Evolutionary conservation across 2,329 filamentous ascomycete species (phyloP).

Genomic region (Talaromyces amestolkiae): DNA sequence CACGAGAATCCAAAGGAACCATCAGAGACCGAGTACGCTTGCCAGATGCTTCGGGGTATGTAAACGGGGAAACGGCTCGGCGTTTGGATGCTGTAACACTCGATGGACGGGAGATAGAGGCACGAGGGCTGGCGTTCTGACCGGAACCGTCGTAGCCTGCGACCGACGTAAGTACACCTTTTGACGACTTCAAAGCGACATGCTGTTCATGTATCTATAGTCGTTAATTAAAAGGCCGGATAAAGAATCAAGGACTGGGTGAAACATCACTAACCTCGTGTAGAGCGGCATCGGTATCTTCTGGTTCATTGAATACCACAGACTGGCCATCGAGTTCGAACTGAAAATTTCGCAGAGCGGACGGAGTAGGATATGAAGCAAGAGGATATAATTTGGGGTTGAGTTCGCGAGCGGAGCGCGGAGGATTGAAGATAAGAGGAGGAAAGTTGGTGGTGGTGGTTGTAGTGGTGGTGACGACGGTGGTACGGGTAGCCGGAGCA

Average conservation of each 20-base stretch:
- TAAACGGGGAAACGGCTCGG: constrained; percentile 53
- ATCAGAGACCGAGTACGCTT: constrained; percentile 28
- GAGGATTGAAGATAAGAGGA: constrained; percentile 74
- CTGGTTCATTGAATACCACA: constrained; percentile 62
- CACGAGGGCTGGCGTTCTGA: constrained; percentile 27
- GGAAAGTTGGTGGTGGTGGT: constrained; percentile 81
- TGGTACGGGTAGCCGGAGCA: constrained; percentile 63
- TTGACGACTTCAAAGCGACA: constrained; percentile 45
- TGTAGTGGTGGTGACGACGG: constrained; percentile 82
- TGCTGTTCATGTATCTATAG: constrained; percentile 46
- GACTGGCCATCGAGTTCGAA: constrained; percentile 66
- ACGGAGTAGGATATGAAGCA: constrained; percentile 76
- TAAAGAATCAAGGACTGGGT: neutral
- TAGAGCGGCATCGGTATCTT: constrained; percentile 54
- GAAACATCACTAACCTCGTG: constrained; percentile 48
- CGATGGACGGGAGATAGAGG: constrained; percentile 27
- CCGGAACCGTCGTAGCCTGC: constrained; percentile 44
- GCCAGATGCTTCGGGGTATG: constrained; percentile 52
- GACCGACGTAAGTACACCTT: constrained; percentile 49
- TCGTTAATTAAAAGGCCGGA: neutral
- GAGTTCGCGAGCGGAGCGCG: constrained; percentile 66
- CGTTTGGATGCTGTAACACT: constrained; percentile 38
- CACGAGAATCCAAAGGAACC: constrained; percentile 50
- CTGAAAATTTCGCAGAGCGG: constrained; percentile 71
- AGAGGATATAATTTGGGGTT: constrained; percentile 90